Conservation (phyloP, 169 alveolate genomes). For the Eimeria praecox region DNA sequence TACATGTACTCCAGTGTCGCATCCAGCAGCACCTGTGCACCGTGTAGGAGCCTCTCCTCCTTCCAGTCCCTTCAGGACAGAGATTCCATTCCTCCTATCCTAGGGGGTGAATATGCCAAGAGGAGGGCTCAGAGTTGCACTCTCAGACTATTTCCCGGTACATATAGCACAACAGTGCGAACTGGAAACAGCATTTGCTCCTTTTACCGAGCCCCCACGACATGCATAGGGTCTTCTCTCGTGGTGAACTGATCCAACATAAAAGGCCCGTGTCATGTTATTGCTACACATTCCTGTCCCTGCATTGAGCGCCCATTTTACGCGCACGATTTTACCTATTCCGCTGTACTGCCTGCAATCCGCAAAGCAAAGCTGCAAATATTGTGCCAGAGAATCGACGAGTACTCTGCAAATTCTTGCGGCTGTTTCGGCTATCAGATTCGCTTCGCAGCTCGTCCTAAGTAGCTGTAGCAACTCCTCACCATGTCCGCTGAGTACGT, state of each 20-base stretch:
- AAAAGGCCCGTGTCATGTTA: background rate
- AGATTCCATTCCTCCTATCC: background rate
- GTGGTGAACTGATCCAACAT: background rate
- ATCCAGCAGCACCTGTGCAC: background rate
- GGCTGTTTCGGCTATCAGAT: background rate
- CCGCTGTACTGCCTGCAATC: background rate
- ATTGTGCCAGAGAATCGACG: background rate
- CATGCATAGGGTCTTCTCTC: background rate
- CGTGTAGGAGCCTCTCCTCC: background rate
- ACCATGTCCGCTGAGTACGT: too few relatives aligned
- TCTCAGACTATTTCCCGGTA: background rate
- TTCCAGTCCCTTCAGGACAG: background rate
- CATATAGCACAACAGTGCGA: background rate
- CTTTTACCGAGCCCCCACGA: background rate
- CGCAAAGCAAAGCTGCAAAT: background rate
- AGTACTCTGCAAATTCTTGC: background rate
- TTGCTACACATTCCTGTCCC: background rate
- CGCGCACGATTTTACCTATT: too few relatives aligned
- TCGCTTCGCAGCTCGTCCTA: background rate
- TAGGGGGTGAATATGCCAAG: background rate
- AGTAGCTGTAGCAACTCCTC: background rate
- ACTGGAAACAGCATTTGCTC: background rate
- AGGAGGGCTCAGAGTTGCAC: too few relatives aligned
- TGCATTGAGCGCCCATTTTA: too few relatives aligned
- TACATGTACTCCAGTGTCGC: background rate